Evolutionary conservation across 2,329 filamentous ascomycete genomes (phyloP).

Genomic region (Magnaporthiopsis rhizophila): DNA sequence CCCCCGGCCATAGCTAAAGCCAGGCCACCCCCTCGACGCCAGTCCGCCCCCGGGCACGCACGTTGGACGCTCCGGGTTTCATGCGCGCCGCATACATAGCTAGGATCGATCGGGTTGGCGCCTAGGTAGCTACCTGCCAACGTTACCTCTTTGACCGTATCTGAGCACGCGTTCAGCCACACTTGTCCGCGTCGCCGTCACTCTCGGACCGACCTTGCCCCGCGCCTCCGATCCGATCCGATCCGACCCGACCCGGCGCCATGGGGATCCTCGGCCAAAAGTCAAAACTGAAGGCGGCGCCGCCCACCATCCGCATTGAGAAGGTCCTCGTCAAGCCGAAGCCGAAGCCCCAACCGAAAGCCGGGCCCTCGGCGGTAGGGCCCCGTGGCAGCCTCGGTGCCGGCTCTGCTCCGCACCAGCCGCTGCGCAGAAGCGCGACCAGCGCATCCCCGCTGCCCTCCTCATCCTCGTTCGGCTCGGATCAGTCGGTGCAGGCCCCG

Average conservation of each 20-base stretch:
- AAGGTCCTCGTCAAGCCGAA: slow-evolving; percentile 39
- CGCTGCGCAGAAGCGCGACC: slow-evolving; percentile 12
- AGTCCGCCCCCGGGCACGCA: neutral
- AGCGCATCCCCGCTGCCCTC: slow-evolving; percentile 13
- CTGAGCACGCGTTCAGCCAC: neutral
- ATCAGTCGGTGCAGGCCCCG: slow-evolving; percentile 17
- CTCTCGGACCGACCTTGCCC: neutral
- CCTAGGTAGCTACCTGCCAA: neutral
- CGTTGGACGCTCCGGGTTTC: neutral
- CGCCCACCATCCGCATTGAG: slow-evolving; percentile 43
- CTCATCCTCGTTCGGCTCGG: slow-evolving; percentile 19
- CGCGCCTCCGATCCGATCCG: neutral
- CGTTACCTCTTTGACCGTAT: neutral
- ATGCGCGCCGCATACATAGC: neutral
- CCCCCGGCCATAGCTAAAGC: neutral
- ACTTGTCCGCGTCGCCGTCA: neutral
- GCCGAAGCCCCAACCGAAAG: slow-evolving; percentile 27
- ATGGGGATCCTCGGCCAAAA: slow-evolving; percentile 36
- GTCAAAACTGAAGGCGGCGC: slow-evolving; percentile 42
- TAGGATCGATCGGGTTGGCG: neutral
- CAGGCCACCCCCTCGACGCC: neutral
- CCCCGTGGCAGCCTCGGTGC: slow-evolving; percentile 18
- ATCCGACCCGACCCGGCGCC: neutral
- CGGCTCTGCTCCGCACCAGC: slow-evolving; percentile 24
- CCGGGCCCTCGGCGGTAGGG: slow-evolving; percentile 20